Evolutionary conservation across 192 early-diverging fungal genomes (phyloP), one percentile per base, ranked within the genome.

Genomic region (Mortierella alpina): DNA sequence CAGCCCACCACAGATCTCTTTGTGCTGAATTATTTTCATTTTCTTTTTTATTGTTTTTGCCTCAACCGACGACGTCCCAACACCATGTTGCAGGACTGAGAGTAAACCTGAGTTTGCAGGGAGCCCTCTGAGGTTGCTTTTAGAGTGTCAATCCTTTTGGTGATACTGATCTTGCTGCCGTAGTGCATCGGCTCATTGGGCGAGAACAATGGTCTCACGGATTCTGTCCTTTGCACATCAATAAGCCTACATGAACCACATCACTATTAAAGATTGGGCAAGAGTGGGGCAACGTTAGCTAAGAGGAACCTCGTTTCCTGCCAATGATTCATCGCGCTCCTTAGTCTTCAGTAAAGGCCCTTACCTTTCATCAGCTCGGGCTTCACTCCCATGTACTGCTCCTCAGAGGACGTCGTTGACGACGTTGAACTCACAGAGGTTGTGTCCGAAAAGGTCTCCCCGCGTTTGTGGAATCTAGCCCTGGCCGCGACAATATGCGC

Each of bases 401-500:
- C 46, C 22, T 48, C 47, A 1, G 49, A 41, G 7, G 60, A 51
- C 20, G 9, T 39, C 59, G 7, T 42, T 18, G 58, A 49, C 59
- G 18, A 56, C 78, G 12, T 59, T 41, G 10, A 74, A 62, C 40
- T 82, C 82, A 11, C 58, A 4, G 50, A 61, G 12, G 59, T 13
- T 6, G 80, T 75, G 20, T 89, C 86, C 31, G 72, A 76, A 78
- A 82, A 89, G n/a, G 70, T 53, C 17, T 93, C 92, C 7, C 91
- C 92, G 11, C 85, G 85, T 10, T 87, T 82, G 72, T 97, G 96
- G 89, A 93, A 96, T 51, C 95, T 90, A 0, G 95, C 96, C 15
- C 95, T 85, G n/a, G 89, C 90, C 14, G 94, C 94, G 6, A 97
- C 92, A 17, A 97, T 81, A 83, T 98, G 93, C 7, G 97, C 96